Evolutionary conservation across 345 rosid species (phyloP).

Genomic region (Cochlearia excelsa): DNA sequence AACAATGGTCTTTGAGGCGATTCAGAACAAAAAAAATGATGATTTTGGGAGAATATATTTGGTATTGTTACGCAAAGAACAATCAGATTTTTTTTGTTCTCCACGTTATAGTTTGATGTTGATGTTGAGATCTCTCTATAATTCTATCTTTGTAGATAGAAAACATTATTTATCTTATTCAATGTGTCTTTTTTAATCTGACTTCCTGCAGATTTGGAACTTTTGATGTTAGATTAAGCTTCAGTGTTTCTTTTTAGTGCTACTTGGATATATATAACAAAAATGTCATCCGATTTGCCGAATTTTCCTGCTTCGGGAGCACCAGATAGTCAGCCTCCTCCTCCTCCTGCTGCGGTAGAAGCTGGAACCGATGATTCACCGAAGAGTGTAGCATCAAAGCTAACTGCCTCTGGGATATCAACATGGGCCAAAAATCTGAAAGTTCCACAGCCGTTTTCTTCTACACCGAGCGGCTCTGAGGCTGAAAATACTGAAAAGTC

Average conservation of each 20-base stretch:
- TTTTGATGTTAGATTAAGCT: conserved; percentile 12
- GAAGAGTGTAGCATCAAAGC: conserved; percentile 53
- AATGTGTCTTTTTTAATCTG: conserved; percentile 8
- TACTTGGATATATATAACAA: not conserved
- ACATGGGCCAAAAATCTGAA: conserved; percentile 75
- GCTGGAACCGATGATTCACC: conserved; percentile 41
- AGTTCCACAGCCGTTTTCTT: conserved; percentile 62
- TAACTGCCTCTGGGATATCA: conserved; percentile 55
- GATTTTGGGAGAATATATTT: not conserved
- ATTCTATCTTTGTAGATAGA: not conserved
- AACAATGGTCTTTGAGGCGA: not conserved
- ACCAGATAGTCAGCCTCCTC: conserved; percentile 39
- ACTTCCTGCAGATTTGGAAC: conserved; percentile 14
- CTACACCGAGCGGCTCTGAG: conserved; percentile 45
- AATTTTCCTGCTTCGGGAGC: conserved; percentile 40
- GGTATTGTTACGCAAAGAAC: not conserved
- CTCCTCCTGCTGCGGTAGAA: conserved; percentile 37
- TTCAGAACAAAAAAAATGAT: not conserved
- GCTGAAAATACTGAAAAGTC: conserved; percentile 55
- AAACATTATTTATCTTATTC: not conserved
- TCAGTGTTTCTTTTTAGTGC: conserved; percentile 7
- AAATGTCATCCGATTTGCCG: conserved; percentile 46
- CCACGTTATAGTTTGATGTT: conserved; percentile 13
- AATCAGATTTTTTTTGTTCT: not conserved
- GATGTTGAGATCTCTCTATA: not conserved